Evolutionary conservation across 1,284 basidiomycete genomes (phyloP).

Genomic region (Chondrostereum purpureum): DNA sequence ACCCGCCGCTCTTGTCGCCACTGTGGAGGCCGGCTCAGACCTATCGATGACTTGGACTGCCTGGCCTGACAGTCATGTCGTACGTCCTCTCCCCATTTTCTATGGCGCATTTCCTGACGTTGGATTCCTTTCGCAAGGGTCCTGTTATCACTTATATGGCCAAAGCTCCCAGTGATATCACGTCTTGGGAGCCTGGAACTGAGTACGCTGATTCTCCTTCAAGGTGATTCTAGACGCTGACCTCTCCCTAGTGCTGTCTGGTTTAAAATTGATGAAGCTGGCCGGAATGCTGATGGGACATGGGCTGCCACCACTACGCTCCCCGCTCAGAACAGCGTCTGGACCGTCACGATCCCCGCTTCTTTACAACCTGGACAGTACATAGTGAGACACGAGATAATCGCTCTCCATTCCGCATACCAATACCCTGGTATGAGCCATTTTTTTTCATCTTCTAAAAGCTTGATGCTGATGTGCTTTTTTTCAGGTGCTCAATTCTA

Average conservation of each 20-base stretch:
- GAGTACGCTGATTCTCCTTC: conserved; percentile 26
- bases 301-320: not conserved
- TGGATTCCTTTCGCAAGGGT: conserved; percentile 6
- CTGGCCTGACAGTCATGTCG: conserved; percentile 40
- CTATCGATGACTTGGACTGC: conserved; percentile 42
- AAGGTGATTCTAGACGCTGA: too few relatives aligned
- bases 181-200: conserved; percentile 17
- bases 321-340: conserved; percentile 31
- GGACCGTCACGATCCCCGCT: conserved; percentile 38
- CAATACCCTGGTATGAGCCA: conserved; percentile 15
- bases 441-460: not conserved
- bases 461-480: conserved; percentile 8
- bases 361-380: conserved; percentile 41
- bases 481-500: conserved; percentile 35
- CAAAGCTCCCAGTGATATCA: conserved; percentile 17
- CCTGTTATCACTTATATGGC: conserved; percentile 20
- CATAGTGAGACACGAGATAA: conserved; percentile 44
- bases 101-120: conserved; percentile 1
- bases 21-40: conserved; percentile 35
- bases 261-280: conserved; percentile 55
- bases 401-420: conserved; percentile 32
- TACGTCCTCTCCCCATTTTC: conserved; percentile 7
- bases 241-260: conserved; percentile 54
- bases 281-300: conserved; percentile 33
- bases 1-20: conserved; percentile 37